A percentile compares a stretch with the other conserved stretches of the same genome.
Conservation (phyloP, 1,139 yeast species). For the Saccharomyces hybrid region DNA sequence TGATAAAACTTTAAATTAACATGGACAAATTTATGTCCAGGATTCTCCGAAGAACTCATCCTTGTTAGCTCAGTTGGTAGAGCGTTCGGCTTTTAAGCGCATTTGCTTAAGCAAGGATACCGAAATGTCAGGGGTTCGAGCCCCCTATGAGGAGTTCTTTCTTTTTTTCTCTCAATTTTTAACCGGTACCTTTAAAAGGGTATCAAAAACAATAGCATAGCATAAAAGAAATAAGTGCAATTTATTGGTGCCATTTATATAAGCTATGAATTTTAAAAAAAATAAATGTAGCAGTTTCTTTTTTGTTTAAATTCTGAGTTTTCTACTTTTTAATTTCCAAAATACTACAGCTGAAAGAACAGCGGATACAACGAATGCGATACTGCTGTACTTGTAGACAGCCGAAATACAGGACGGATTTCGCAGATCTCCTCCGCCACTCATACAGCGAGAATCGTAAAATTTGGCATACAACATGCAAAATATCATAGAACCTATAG, state of each 20-base stretch:
- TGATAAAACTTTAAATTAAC: too few species aligned
- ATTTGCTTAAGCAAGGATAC: constrained; percentile 28
- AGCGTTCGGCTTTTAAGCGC: constrained; percentile 33
- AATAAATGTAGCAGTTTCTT: background rate
- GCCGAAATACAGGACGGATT: constrained; percentile 15
- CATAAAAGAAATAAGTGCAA: background rate
- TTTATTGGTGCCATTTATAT: background rate
- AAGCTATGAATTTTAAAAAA: background rate
- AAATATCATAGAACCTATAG: constrained; percentile 66
- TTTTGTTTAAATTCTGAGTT: background rate
- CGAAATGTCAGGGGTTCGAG: constrained; percentile 37
- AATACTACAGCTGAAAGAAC: constrained; percentile 10
- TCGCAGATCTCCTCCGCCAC: background rate
- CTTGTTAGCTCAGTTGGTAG: constrained; percentile 35
- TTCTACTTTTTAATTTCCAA: background rate
- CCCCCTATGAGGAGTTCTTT: constrained; percentile 35
- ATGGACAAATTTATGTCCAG: too few species aligned
- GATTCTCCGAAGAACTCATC: constrained; percentile 24
- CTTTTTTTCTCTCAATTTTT: constrained; percentile 8
- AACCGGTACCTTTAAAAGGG: background rate
- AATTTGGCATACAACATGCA: constrained; percentile 66
- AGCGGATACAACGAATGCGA: constrained; percentile 12
- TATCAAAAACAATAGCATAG: background rate
- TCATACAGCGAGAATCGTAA: constrained; percentile 41
- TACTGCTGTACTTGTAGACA: constrained; percentile 13